These are phyloP conservation scores for Zymoseptoria ardabiliae DNA, from an alignment of 2,329 filamentous ascomycete genomes.

Conservation along the genomic window DNA sequence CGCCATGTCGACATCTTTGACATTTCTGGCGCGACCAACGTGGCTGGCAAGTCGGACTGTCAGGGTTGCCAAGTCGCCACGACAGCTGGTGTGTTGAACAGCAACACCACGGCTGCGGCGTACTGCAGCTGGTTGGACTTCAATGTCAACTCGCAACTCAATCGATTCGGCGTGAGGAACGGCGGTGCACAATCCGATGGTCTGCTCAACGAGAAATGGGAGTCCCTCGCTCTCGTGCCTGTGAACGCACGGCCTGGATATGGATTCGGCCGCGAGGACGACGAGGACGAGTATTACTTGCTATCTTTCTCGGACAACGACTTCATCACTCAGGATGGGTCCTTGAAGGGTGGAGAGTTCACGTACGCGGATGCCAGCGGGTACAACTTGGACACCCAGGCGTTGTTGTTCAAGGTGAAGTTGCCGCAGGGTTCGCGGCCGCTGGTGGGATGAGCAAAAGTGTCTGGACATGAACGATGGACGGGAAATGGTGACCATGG, in stretches of 20 bases:
- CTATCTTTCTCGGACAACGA: constrained; percentile 66
- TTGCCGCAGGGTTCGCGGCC: constrained; percentile 33
- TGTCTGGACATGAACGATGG: neutral
- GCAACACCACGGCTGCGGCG: constrained; percentile 48
- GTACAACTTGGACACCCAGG: constrained; percentile 54
- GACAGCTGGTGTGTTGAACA: constrained; percentile 46
- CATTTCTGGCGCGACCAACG: constrained; percentile 53
- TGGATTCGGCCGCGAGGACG: constrained; percentile 30
- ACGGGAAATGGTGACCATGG: no score
- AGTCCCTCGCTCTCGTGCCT: constrained; percentile 57
- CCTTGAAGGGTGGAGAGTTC: constrained; percentile 51
- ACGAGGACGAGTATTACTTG: constrained; percentile 57
- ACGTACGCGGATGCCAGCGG: constrained; percentile 52
- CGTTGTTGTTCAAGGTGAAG: constrained; percentile 54
- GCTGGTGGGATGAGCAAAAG: constrained; percentile 9
- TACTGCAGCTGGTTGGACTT: constrained; percentile 63
- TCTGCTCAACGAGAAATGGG: constrained; percentile 72
- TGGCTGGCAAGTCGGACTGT: constrained; percentile 46
- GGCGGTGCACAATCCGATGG: constrained; percentile 52
- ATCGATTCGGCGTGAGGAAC: constrained; percentile 60
- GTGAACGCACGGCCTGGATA: constrained; percentile 38
- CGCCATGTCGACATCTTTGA: constrained; percentile 64
- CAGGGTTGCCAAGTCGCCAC: constrained; percentile 38
- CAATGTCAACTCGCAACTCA: constrained; percentile 59
- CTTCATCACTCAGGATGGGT: constrained; percentile 65